Conservation (phyloP, 257 asterid genomes). For the Leonotis leonurus region DNA sequence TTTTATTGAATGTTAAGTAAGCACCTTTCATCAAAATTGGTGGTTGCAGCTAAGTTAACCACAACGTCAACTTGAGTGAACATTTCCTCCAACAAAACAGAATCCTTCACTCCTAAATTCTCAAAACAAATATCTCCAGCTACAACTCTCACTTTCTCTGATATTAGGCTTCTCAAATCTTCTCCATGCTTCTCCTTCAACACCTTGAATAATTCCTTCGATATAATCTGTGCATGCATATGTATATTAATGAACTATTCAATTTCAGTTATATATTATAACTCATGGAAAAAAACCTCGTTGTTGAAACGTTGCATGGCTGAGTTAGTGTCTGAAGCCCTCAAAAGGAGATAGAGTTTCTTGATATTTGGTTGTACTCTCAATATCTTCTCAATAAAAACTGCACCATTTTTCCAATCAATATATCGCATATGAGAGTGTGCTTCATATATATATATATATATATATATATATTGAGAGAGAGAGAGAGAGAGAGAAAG, state of each 20-base stretch:
- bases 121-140: conserved; percentile 64
- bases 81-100: conserved; percentile 49
- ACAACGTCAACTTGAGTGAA: conserved; percentile 59
- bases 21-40: conserved; percentile 80
- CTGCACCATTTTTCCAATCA: conserved; percentile 29
- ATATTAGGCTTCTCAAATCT: conserved; percentile 27
- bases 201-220: conserved; percentile 65
- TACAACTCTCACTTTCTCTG: conserved; percentile 44
- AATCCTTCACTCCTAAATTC: conserved; percentile 60
- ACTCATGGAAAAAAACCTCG: conserved; percentile 40
- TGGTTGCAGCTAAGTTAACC: conserved; percentile 81
- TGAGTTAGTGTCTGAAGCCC: conserved; percentile 59
- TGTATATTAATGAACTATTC: neutral
- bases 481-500: conserved; percentile 7
- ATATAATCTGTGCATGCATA: conserved; percentile 32
- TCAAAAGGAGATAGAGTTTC: conserved; percentile 72
- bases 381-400: conserved; percentile 69
- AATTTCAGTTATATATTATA: neutral
- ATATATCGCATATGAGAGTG: too few relatives aligned
- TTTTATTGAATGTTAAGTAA: neutral
- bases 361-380: conserved; percentile 84
- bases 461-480: too few relatives aligned
- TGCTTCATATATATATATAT: too few relatives aligned
- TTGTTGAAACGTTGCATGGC: conserved; percentile 62
- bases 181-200: conserved; percentile 50